These are phyloP conservation scores for Miamiensis avidus DNA, from an alignment of 169 alveolate genomes.

Conservation along the genomic window DNA sequence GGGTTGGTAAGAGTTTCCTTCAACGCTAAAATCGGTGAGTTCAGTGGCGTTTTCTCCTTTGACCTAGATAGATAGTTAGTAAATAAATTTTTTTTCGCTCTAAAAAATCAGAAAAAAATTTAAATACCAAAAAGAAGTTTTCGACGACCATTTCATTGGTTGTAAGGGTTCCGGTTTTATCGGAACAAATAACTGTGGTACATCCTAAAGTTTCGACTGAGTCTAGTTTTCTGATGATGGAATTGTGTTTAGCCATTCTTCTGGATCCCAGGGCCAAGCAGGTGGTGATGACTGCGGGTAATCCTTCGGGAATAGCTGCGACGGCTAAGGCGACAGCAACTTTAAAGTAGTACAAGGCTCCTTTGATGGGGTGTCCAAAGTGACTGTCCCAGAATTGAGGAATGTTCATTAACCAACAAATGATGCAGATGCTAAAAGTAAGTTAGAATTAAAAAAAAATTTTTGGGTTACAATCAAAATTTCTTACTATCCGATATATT, in stretches of 20 bases:
- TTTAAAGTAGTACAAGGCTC: conserved; percentile 96
- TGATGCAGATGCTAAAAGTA: conserved; percentile 79
- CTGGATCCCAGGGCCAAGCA: conserved; percentile 98
- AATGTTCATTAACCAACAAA: conserved; percentile 96
- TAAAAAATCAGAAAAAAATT: too few relatives aligned
- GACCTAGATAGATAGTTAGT: too few relatives aligned
- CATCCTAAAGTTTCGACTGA: conserved; percentile 99
- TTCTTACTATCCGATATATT: conserved; percentile 29
- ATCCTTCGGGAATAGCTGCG: conserved; percentile 99
- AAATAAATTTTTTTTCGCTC: conserved; percentile 7
- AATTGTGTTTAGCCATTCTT: conserved; percentile 96
- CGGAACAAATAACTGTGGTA: conserved; percentile 98
- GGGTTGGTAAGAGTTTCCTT: conserved; percentile 67
- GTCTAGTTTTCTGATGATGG: conserved; percentile 96
- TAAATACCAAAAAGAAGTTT: conserved; percentile 21
- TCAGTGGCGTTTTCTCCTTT: conserved; percentile 27
- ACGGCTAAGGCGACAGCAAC: conserved; percentile 99
- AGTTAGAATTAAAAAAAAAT: too few relatives aligned
- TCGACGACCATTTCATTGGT: conserved; percentile 95
- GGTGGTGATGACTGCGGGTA: conserved; percentile 99
- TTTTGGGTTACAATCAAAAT: neutral
- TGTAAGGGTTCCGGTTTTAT: conserved; percentile 99
- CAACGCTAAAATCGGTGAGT: conserved; percentile 34
- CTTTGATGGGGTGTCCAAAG: conserved; percentile 95
- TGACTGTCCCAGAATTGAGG: conserved; percentile 95